Percentiles rank a stretch among this genome's conserved stretches.
phyloP scores from a whole-genome alignment of 352 stramenopile genomes.

The Phytophthora pini region DNA sequence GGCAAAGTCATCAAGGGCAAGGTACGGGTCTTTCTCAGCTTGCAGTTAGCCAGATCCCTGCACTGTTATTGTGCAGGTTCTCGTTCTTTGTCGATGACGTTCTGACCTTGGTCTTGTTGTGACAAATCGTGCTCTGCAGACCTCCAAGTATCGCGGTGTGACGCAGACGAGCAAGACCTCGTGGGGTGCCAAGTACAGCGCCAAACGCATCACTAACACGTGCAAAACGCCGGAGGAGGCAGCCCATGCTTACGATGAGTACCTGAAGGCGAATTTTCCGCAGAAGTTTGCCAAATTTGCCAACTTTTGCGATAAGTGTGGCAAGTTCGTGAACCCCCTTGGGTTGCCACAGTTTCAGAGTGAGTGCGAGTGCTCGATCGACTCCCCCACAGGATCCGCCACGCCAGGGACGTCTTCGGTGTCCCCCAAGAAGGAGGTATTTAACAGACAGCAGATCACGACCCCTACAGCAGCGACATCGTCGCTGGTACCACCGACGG shows the following conservation, averaged over 20 bases:
- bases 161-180: conserved; percentile 89
- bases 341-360: conserved; percentile 75
- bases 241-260: conserved; percentile 82
- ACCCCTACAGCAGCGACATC: conserved; percentile 35
- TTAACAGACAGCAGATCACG: conserved; percentile 39
- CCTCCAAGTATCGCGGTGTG: conserved; percentile 88
- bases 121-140: conserved; percentile 41
- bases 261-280: conserved; percentile 82
- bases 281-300: conserved; percentile 88
- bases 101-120: conserved; percentile 15
- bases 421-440: conserved; percentile 54
- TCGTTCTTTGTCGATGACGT: conserved; percentile 10
- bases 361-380: conserved; percentile 71
- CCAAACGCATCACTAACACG: conserved; percentile 89
- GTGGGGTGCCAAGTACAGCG: conserved; percentile 90
- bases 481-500: conserved; percentile 37
- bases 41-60: conserved; percentile 3
- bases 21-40: conserved; percentile 31
- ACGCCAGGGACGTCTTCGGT: conserved; percentile 18
- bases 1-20: conserved; percentile 87
- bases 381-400: conserved; percentile 18
- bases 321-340: conserved; percentile 84
- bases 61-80: conserved; percentile 8
- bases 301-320: conserved; percentile 87
- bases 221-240: conserved; percentile 90